Base-by-base conservation (phyloP, 2,329 filamentous ascomycete genomes). In the Colletotrichum chrysophilum region DNA sequence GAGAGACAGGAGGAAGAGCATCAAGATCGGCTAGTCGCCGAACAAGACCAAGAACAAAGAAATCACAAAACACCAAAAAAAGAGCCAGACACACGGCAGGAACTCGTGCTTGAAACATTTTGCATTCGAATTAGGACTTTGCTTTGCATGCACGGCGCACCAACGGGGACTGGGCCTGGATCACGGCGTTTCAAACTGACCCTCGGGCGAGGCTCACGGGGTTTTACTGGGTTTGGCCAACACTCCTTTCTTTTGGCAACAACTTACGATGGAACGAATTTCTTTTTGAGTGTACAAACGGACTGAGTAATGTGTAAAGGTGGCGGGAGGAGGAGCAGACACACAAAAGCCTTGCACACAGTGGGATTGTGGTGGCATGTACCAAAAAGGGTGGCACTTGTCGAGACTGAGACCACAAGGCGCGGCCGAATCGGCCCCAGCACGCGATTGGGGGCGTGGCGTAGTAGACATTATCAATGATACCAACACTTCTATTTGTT, bases 1-100 rank as follows among this genome's bases (percentile, higher is more conserved):
- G 36, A 80, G 82, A 61, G 81, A 82, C 70, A 83, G 85, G 71
- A 83, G 86, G 73, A 83, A 84, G 79, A 88, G 86, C 79, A 81
- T 87, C 78, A 86, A 81, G 78, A 78, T 82, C 34, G 74, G 74
- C 71, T 76, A 75, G 70, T 67, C 70, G 43, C 73, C 56, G 24
- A 18, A 8, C 28, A 34, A 16, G 43, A 18, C 67, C 26, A 24
- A 75, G 64, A 24, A 48, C 48, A 58, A 73, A 68, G 68, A 67
- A 34, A 58, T 13, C 13, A 26, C 18, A 36, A 72, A 72, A 48
- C 21, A 66, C 61, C 28, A 24, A 71, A 66, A 75, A 72, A 65
- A 73, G 16, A 58, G 21, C 32, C 64, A 21, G 26, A 21, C n/a
- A 67, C 43, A 68, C 28, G 70, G 62, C 70, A 34, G 73, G 28